These are phyloP conservation scores for Phytophthora sp. DNA, from an alignment of 352 stramenopile species.

Conservation along the genomic window DNA sequence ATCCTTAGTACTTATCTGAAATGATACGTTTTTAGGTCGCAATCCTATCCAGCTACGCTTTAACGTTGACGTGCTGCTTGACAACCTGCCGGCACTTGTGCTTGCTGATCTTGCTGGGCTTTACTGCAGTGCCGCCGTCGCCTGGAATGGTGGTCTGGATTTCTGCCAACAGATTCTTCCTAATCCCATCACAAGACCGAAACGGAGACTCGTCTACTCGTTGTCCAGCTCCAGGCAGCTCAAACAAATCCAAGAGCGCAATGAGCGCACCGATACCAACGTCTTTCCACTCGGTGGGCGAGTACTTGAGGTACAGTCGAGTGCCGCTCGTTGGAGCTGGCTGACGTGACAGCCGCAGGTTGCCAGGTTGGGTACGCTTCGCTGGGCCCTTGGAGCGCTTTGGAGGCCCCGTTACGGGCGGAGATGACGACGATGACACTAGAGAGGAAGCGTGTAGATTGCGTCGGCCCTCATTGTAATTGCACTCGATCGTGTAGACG, in stretches of 20 bases:
- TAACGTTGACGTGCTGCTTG: conserved; percentile 25
- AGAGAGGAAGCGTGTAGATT: conserved; percentile 40
- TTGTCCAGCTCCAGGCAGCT: conserved; percentile 43
- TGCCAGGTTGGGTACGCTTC: conserved; percentile 14
- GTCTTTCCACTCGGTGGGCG: conserved; percentile 66
- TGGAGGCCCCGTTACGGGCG: neutral
- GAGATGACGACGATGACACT: conserved; percentile 18
- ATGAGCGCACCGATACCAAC: conserved; percentile 69
- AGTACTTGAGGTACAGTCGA: conserved; percentile 71
- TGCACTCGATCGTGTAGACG: conserved; percentile 94
- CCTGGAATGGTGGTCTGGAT: conserved; percentile 32
- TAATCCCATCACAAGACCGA: conserved; percentile 56
- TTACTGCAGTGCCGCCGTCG: conserved; percentile 5
- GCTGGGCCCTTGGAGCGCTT: conserved; percentile 9
- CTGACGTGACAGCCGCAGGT: conserved; percentile 21
- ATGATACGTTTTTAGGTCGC: too few relatives aligned
- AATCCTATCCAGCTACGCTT: conserved; percentile 14
- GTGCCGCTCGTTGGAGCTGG: conserved; percentile 27
- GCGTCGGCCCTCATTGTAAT: conserved; percentile 87
- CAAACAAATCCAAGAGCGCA: conserved; percentile 67
- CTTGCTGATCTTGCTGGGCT: conserved; percentile 17
- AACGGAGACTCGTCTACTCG: conserved; percentile 52
- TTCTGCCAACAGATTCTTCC: conserved; percentile 58
- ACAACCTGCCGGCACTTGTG: conserved; percentile 14
- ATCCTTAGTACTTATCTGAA: too few relatives aligned